These are phyloP conservation scores for Dactylella cylindrospora DNA, from an alignment of 2,329 filamentous ascomycete genomes.

Conservation along the genomic window DNA sequence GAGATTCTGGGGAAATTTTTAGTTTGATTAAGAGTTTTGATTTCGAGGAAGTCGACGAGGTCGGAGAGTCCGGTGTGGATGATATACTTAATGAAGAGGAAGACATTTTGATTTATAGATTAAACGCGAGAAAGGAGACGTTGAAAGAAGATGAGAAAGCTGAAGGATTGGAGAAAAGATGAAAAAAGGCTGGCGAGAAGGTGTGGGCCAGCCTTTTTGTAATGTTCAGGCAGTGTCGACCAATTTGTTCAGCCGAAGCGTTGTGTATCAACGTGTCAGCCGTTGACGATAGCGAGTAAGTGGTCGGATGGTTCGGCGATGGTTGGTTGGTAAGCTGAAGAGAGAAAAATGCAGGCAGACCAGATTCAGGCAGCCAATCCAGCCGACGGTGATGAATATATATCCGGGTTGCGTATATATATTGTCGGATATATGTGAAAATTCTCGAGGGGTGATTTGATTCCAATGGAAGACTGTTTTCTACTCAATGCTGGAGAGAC, in stretches of 20 bases:
- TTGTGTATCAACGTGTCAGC: slow-evolving; percentile 34
- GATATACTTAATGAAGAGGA: slow-evolving; percentile 17
- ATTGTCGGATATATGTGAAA: too few species aligned
- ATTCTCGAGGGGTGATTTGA: too few species aligned
- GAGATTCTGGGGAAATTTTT: slow-evolving; percentile 57
- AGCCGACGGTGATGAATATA: slow-evolving; percentile 8
- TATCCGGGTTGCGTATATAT: too few species aligned
- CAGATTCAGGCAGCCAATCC: slow-evolving; percentile 12
- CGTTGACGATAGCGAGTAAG: slow-evolving; percentile 16
- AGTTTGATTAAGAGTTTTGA: slow-evolving; percentile 57
- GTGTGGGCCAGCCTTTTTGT: slow-evolving; percentile 30
- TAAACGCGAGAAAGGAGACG: too few species aligned
- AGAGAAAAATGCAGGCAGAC: too few species aligned
- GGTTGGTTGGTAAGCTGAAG: too few species aligned
- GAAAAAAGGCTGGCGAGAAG: slow-evolving; percentile 28
- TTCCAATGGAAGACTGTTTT: not conserved
- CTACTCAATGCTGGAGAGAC: not conserved
- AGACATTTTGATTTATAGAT: slow-evolving; percentile 35
- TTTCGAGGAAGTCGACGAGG: slow-evolving; percentile 49
- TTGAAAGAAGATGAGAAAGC: not conserved
- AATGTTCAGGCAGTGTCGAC: not conserved
- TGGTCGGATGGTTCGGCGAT: slow-evolving; percentile 23
- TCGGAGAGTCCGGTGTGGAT: slow-evolving; percentile 28
- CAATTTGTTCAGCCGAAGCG: slow-evolving; percentile 26
- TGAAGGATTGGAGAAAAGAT: too few species aligned